Conservation (phyloP, 192 early-diverging fungal species). For the Globomyces pollinis-pini region DNA sequence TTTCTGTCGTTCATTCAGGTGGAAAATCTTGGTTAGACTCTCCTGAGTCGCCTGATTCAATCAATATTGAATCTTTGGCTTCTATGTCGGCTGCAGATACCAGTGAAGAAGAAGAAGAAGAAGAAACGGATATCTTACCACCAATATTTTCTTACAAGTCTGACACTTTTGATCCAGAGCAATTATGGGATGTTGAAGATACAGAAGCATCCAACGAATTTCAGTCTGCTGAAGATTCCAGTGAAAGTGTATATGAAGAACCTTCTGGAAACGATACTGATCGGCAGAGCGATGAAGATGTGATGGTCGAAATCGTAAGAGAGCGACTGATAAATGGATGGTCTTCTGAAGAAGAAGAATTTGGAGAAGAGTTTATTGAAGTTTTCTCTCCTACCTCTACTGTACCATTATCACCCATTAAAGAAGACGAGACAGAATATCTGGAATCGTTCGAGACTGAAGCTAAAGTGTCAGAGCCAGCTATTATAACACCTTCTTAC, state of each 20-base stretch:
- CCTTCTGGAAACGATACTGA: background rate
- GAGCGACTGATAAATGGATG: constrained; percentile 6
- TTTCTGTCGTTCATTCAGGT: background rate
- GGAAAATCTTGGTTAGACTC: background rate
- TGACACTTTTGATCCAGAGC: background rate
- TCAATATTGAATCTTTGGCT: too few relatives aligned
- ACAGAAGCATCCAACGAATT: background rate
- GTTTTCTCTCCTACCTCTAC: background rate
- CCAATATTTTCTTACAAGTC: background rate
- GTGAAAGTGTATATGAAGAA: constrained; percentile 12
- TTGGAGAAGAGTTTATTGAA: constrained; percentile 1
- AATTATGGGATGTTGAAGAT: background rate
- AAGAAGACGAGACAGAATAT: background rate
- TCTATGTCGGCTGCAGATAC: too few relatives aligned
- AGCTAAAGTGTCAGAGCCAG: background rate
- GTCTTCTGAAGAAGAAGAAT: constrained; percentile 5
- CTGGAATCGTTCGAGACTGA: background rate
- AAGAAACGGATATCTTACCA: constrained; percentile 7
- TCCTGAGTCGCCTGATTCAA: background rate
- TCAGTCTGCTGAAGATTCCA: background rate
- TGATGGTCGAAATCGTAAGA: constrained; percentile 10
- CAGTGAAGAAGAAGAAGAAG: background rate
- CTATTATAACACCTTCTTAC: too few relatives aligned
- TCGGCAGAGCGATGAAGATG: constrained; percentile 5
- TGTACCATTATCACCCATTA: background rate